phyloP scores from a whole-genome alignment of 345 rosid genomes.

The Sonneratia caseolaris region DNA sequence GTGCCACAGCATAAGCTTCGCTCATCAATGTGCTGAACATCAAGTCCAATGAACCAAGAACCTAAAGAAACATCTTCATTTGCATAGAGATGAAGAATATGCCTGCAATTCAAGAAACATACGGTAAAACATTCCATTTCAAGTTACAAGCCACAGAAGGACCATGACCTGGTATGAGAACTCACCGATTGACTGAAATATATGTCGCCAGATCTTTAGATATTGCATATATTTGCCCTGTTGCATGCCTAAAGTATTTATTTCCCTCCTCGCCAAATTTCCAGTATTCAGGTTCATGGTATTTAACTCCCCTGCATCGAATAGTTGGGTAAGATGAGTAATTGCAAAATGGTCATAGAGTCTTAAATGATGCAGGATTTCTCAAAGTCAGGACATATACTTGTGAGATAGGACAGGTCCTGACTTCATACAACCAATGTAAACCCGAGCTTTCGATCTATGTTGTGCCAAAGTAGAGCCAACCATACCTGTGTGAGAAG shows the following conservation, averaged over 20 bases:
- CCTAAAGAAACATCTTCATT: conserved; percentile 95
- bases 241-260: conserved; percentile 90
- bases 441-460: conserved; percentile 62
- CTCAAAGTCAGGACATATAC: conserved; percentile 28
- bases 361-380: neutral
- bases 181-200: conserved; percentile 69
- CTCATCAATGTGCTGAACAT: conserved; percentile 85
- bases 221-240: conserved; percentile 87
- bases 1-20: conserved; percentile 93
- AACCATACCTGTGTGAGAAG: conserved; percentile 42
- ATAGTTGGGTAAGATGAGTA: conserved; percentile 3
- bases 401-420: conserved; percentile 88
- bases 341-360: neutral
- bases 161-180: neutral
- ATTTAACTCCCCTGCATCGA: conserved; percentile 63
- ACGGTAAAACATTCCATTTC: neutral
- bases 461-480: conserved; percentile 80
- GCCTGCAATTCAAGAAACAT: conserved; percentile 26
- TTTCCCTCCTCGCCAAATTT: conserved; percentile 96
- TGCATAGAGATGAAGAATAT: conserved; percentile 78
- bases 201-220: conserved; percentile 93
- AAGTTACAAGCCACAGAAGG: neutral
- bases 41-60: conserved; percentile 97
- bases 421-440: conserved; percentile 96
- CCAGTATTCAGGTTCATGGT: conserved; percentile 94